Percentiles rank a stretch among this genome's conserved stretches.
Conservation (phyloP, 352 stramenopile species). For the Plasmopara viticola region DNA sequence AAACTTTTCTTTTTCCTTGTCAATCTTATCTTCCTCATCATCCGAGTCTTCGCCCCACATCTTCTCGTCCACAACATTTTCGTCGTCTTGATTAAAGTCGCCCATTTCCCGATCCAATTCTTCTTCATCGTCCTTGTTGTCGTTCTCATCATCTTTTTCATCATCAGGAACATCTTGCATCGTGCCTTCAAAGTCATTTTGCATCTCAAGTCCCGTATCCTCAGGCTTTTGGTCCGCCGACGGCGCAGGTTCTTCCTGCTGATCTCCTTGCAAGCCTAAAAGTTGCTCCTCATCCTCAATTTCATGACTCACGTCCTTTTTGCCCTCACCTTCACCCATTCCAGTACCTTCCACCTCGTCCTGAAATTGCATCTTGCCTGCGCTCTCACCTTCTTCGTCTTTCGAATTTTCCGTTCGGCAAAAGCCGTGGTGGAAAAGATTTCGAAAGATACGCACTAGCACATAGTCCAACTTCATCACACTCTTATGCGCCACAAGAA, state of each 20-base stretch:
- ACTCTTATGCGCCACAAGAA: constrained; percentile 84
- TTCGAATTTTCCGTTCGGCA: constrained; percentile 88
- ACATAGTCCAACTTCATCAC: constrained; percentile 95
- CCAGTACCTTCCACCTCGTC: constrained; percentile 98
- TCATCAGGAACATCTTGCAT: constrained; percentile 96
- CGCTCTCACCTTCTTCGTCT: constrained; percentile 82
- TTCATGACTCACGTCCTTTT: constrained; percentile 99
- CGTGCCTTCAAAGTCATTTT: constrained; percentile 99
- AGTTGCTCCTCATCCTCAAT: constrained; percentile 99
- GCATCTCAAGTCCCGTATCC: constrained; percentile 99
- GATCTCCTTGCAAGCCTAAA: constrained; percentile 94
- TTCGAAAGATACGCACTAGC: constrained; percentile 93
- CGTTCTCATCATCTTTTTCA: constrained; percentile 82
- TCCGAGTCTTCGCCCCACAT: constrained; percentile 95
- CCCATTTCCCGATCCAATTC: constrained; percentile 99
- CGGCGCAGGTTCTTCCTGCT: constrained; percentile 77
- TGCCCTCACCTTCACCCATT: constrained; percentile 99
- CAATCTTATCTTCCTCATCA: constrained; percentile 90
- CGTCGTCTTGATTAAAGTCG: constrained; percentile 92
- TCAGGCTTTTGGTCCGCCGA: constrained; percentile 85
- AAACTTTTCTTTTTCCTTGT: constrained; percentile 95
- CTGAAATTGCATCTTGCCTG: constrained; percentile 93
- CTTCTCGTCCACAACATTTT: constrained; percentile 99
- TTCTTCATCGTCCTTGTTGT: constrained; percentile 86
- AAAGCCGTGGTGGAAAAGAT: constrained; percentile 95